phyloP scores from a whole-genome alignment of 2,329 filamentous ascomycete genomes.

The Trichoderma citrinoviride region DNA sequence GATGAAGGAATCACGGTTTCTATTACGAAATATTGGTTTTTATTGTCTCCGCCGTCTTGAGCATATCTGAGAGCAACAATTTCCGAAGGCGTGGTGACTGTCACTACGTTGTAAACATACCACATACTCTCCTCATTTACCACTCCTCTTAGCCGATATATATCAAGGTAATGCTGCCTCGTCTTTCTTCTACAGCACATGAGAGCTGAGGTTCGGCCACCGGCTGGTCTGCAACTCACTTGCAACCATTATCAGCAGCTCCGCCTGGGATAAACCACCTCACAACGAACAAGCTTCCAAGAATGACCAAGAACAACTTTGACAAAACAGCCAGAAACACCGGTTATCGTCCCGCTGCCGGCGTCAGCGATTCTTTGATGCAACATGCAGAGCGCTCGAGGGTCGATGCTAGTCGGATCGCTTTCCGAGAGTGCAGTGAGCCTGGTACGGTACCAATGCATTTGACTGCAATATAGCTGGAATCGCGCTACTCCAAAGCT shows the following conservation, averaged over 20 bases:
- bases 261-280: background rate
- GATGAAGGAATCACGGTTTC: background rate
- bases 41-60: background rate
- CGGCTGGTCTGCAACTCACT: too few relatives aligned
- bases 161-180: background rate
- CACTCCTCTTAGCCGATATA: too few relatives aligned
- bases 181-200: too few relatives aligned
- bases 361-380: background rate
- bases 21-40: background rate
- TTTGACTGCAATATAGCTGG: background rate
- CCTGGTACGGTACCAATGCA: background rate
- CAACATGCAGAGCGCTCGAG: background rate
- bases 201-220: too few relatives aligned
- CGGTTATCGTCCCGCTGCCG: slow-evolving; percentile 1
- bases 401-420: background rate
- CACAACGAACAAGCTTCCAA: too few relatives aligned
- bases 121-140: background rate
- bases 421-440: slow-evolving; percentile 9
- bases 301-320: too few relatives aligned
- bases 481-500: background rate
- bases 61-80: background rate
- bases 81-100: background rate
- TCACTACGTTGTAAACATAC: background rate
- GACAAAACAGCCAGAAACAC: too few relatives aligned
- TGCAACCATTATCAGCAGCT: too few relatives aligned